Evolutionary conservation across 2,329 filamentous ascomycete genomes (phyloP).

Genomic region (Aspergillus alliaceus): DNA sequence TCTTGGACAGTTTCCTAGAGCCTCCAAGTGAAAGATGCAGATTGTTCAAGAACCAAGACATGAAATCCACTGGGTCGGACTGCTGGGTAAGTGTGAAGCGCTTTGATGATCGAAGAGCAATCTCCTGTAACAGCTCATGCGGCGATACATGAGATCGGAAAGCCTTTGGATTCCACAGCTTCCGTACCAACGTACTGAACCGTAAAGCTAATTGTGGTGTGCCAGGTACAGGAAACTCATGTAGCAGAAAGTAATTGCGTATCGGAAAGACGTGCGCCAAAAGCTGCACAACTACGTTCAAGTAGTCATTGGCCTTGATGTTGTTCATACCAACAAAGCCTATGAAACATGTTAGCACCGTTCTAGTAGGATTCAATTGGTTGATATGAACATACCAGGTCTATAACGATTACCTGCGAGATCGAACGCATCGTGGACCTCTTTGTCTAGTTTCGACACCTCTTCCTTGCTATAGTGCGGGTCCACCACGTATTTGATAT

Average conservation of each 20-base stretch:
- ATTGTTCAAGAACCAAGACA: conserved; percentile 97
- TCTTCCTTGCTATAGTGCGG: conserved; percentile 79
- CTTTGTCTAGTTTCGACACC: conserved; percentile 75
- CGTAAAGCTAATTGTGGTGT: conserved; percentile 80
- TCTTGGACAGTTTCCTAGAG: conserved; percentile 76
- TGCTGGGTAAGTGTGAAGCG: conserved; percentile 88
- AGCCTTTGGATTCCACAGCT: conserved; percentile 95
- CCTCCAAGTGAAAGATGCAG: conserved; percentile 89
- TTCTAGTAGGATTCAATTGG: not conserved
- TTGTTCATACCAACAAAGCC: conserved; percentile 99
- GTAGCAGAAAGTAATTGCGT: conserved; percentile 87
- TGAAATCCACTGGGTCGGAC: conserved; percentile 93
- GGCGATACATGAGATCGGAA: conserved; percentile 97
- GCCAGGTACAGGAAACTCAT: conserved; percentile 66
- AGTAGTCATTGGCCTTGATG: conserved; percentile 98
- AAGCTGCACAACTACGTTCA: conserved; percentile 92
- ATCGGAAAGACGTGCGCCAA: conserved; percentile 86
- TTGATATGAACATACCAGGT: conserved; percentile 54
- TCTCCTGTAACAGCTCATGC: conserved; percentile 93
- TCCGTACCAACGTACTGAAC: conserved; percentile 85
- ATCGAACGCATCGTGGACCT: conserved; percentile 64
- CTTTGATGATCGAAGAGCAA: conserved; percentile 85
- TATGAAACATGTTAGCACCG: conserved; percentile 15
- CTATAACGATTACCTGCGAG: conserved; percentile 81
- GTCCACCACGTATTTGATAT: conserved; percentile 97